Base-by-base conservation (phyloP, 2,329 filamentous ascomycete genomes). In the Phialophora verrucosa region DNA sequence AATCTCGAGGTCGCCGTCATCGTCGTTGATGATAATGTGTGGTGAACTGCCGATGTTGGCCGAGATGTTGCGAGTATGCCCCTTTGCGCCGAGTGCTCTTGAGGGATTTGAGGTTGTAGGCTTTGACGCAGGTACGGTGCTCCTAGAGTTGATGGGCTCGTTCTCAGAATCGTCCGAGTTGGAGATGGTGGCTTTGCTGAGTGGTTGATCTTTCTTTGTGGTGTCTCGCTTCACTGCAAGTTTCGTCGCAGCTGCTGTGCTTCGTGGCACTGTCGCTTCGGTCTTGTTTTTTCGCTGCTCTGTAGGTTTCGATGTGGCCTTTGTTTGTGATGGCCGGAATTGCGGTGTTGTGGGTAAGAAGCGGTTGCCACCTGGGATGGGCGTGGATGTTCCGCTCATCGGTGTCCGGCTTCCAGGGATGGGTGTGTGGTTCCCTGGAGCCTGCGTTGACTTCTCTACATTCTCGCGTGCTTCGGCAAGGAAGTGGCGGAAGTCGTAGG, bases 401-500 rank as follows among this genome's bases (percentile, higher is more conserved):
- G 79, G 78, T 10, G 66, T 68, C 20, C 67, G 62, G 17, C 50
- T 65, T 49, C 69, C 70, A 44, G 73, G 72, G 3, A 66, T n/a
- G 25, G 70, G 70, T 4, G 69, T 72, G 11, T 64, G 57, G 32
- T 64, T 66, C 4, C 69, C 69, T 11, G 64, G 63, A 32, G 54
- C 63, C 20, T 61, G 63, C 3, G 62, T 31, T 32, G 67, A 57
- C 62, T 78, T 80, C 25, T 75, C 73, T 25, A 75, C 73, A 51
- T 76, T 75, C 2, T 74, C 73, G 57, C 77, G 75, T 11, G 75
- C 74, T 71, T 82, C 81, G 20, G 76, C 77, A 14, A 83, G 78
- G 68, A 83, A 83, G 70, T 83, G 81, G 17, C 81, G 79, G 70
- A 77, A 83, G 70, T 83, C 81, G 68, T 81, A 83, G 6, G 81